phyloP scores from a whole-genome alignment of 2,329 filamentous ascomycete species.

The Colletotrichum brevisporum region DNA sequence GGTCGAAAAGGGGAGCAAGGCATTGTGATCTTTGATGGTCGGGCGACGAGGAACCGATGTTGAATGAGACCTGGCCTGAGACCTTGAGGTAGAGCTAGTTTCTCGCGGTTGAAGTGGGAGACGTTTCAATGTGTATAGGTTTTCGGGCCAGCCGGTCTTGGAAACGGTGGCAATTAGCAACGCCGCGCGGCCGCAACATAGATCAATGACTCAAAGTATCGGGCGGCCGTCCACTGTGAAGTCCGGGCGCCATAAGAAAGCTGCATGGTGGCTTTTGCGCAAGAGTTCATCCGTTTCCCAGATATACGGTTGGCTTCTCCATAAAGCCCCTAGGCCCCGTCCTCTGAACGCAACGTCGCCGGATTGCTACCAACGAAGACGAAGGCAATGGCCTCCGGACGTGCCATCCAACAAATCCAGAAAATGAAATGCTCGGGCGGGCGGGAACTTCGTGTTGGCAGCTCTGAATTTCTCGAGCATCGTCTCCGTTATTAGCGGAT shows the following conservation, averaged over 20 bases:
- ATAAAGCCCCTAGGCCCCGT: no score
- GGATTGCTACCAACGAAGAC: not conserved
- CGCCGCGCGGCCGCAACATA: constrained; percentile 18
- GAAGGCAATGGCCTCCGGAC: not conserved
- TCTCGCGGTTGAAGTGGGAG: not conserved
- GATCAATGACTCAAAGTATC: constrained; percentile 4
- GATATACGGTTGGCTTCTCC: not conserved
- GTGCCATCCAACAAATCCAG: not conserved
- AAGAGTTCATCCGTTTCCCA: not conserved
- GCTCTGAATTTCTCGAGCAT: not conserved
- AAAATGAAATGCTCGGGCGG: not conserved
- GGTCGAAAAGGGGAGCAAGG: no score
- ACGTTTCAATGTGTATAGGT: constrained; percentile 9
- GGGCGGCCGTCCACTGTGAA: not conserved
- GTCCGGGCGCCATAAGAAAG: not conserved
- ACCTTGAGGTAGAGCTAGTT: not conserved
- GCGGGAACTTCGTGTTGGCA: constrained; percentile 15
- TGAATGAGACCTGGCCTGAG: constrained; percentile 4
- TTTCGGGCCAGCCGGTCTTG: constrained; percentile 3
- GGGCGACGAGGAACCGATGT: not conserved
- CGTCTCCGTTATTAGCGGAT: constrained; percentile 20
- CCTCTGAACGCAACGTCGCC: no score
- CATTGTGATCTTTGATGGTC: not conserved
- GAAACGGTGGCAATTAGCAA: not conserved
- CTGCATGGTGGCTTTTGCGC: not conserved